These are phyloP conservation scores for Umbilicus rupestris DNA, from an alignment of 164 flowering plant genomes.

Conservation along the genomic window DNA sequence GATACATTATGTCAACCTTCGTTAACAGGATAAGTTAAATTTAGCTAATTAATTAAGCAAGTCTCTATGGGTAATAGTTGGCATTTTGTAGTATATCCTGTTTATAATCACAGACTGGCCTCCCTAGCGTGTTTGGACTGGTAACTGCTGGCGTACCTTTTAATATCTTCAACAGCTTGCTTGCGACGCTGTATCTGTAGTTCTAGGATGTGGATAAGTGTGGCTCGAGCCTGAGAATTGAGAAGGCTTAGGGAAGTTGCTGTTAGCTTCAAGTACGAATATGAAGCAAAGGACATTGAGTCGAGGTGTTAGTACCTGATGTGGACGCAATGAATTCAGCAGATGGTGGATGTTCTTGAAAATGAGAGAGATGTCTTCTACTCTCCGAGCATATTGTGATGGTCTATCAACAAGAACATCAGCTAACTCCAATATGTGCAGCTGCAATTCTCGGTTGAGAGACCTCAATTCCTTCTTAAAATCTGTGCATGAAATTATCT, in stretches of 20 bases:
- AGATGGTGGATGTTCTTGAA: constrained; percentile 86
- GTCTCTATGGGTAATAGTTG: background rate
- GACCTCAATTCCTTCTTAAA: constrained; percentile 72
- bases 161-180: constrained; percentile 89
- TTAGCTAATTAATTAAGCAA: background rate
- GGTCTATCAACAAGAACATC: constrained; percentile 94
- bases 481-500: constrained; percentile 28
- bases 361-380: constrained; percentile 83
- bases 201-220: constrained; percentile 76
- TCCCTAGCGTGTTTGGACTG: background rate
- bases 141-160: constrained; percentile 33
- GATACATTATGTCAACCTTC: background rate
- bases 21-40: background rate
- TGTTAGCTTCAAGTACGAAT: background rate
- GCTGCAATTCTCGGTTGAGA: constrained; percentile 80
- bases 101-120: background rate
- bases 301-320: constrained; percentile 46
- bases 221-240: constrained; percentile 62
- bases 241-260: background rate
- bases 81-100: constrained; percentile 11
- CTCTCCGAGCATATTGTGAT: constrained; percentile 89
- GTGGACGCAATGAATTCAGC: constrained; percentile 87
- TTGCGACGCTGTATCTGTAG: constrained; percentile 77
- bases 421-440: constrained; percentile 85
- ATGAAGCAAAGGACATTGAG: background rate